These are phyloP conservation scores for Amanita molliuscula DNA, from an alignment of 768 basidiomycete species.

Conservation along the genomic window DNA sequence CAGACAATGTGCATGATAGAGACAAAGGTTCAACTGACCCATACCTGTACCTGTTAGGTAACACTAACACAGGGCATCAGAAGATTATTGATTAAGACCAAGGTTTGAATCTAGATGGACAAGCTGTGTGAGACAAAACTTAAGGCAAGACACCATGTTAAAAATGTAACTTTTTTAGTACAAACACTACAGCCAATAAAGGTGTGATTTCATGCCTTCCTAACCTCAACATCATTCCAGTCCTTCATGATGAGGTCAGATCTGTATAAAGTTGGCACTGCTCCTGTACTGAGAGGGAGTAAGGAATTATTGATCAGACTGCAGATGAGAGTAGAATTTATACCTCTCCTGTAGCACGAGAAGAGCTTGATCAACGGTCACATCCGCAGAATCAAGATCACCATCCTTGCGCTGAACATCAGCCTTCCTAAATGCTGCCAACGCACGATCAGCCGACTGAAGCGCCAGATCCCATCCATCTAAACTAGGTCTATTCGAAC, in stretches of 20 bases:
- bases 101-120: slow-evolving; percentile 1
- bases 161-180: neutral
- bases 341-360: slow-evolving; percentile 11
- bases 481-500: slow-evolving; percentile 7
- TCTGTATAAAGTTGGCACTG: slow-evolving; percentile 8
- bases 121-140: neutral
- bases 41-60: slow-evolving; percentile 1
- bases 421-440: slow-evolving; percentile 12
- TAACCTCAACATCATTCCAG: slow-evolving; percentile 12
- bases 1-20: neutral
- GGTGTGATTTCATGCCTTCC: slow-evolving; percentile 9
- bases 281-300: slow-evolving; percentile 10
- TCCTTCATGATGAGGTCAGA: slow-evolving; percentile 12
- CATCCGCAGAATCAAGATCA: slow-evolving; percentile 12
- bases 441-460: slow-evolving; percentile 12
- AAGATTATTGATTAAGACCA: slow-evolving; percentile 1
- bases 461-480: slow-evolving; percentile 12
- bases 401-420: slow-evolving; percentile 11
- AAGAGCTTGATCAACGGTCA: slow-evolving; percentile 6
- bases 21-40: slow-evolving; percentile 1
- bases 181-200: neutral
- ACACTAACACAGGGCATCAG: neutral
- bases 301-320: slow-evolving; percentile 9
- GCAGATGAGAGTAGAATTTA: slow-evolving; percentile 6
- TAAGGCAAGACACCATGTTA: neutral